Evolutionary conservation across 2,329 filamentous ascomycete genomes (phyloP).

Genomic region (Trichophyton mentagrophytes): DNA sequence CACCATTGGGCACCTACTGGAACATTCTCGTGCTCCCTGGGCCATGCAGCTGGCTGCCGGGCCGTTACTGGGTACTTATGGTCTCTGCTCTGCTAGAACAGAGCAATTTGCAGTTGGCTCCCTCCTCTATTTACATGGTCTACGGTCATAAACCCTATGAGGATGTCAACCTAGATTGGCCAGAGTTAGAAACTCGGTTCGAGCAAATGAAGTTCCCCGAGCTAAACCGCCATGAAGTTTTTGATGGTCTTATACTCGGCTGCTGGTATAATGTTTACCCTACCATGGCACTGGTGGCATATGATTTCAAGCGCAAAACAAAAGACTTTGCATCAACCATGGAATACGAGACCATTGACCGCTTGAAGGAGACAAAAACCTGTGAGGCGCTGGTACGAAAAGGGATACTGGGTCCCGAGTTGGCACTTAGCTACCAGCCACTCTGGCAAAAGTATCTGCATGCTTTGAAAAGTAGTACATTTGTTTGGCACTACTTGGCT

Average conservation of each 20-base stretch:
- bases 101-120: slow-evolving; percentile 15
- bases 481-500: background rate
- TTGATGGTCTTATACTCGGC: slow-evolving; percentile 13
- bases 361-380: slow-evolving; percentile 3
- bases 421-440: slow-evolving; percentile 8
- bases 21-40: slow-evolving; percentile 1
- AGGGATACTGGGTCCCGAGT: slow-evolving; percentile 9
- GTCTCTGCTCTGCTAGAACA: slow-evolving; percentile 15
- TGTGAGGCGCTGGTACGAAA: slow-evolving; percentile 8
- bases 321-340: slow-evolving; percentile 8
- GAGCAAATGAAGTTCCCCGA: slow-evolving; percentile 14
- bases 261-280: slow-evolving; percentile 17
- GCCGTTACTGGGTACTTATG: slow-evolving; percentile 14
- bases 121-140: slow-evolving; percentile 16
- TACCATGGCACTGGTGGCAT: slow-evolving; percentile 15
- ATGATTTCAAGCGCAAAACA: slow-evolving; percentile 15
- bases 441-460: slow-evolving; percentile 7
- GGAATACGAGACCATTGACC: slow-evolving; percentile 11
- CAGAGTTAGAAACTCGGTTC: slow-evolving; percentile 11
- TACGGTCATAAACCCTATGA: slow-evolving; percentile 15
- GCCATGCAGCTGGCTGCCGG: slow-evolving; percentile 4
- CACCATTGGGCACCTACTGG: slow-evolving; percentile 13
- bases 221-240: slow-evolving; percentile 12
- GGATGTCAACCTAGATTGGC: background rate
- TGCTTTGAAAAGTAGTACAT: background rate